phyloP scores from a whole-genome alignment of 1,139 yeast species.

The Suhomyces maxii region DNA sequence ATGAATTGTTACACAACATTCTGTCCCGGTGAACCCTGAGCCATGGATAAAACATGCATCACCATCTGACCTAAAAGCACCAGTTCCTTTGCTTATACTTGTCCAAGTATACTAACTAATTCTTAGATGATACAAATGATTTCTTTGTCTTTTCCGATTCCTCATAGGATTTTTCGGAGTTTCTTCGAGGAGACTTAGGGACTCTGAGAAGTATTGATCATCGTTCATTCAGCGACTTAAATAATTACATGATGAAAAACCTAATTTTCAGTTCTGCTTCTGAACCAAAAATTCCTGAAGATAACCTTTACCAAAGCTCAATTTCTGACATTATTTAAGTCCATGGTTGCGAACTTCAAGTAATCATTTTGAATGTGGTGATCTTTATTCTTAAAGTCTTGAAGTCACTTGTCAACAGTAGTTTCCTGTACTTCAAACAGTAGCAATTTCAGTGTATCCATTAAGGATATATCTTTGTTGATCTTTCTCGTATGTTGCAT shows the following conservation, averaged over 20 bases:
- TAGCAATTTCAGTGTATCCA: no score
- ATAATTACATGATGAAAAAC: constrained; percentile 56
- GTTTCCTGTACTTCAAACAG: no score
- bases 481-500: no score
- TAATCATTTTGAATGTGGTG: background rate
- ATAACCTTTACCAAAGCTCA: constrained; percentile 52
- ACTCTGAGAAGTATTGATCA: background rate
- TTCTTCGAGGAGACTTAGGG: constrained; percentile 7
- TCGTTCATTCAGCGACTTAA: background rate
- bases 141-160: background rate
- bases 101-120: constrained; percentile 3
- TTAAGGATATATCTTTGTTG: no score
- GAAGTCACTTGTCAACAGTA: no score
- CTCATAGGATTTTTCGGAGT: constrained; percentile 6
- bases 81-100: background rate
- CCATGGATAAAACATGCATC: constrained; percentile 81
- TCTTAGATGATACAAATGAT: background rate
- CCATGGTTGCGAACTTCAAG: background rate
- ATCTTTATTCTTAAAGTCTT: background rate
- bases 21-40: constrained; percentile 65
- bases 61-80: constrained; percentile 64
- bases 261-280: constrained; percentile 83
- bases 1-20: constrained; percentile 44
- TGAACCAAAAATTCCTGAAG: constrained; percentile 71
- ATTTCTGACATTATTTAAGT: constrained; percentile 18